These are phyloP conservation scores for Colletotrichum tanaceti DNA, from an alignment of 2,329 filamentous ascomycete genomes.

Conservation along the genomic window DNA sequence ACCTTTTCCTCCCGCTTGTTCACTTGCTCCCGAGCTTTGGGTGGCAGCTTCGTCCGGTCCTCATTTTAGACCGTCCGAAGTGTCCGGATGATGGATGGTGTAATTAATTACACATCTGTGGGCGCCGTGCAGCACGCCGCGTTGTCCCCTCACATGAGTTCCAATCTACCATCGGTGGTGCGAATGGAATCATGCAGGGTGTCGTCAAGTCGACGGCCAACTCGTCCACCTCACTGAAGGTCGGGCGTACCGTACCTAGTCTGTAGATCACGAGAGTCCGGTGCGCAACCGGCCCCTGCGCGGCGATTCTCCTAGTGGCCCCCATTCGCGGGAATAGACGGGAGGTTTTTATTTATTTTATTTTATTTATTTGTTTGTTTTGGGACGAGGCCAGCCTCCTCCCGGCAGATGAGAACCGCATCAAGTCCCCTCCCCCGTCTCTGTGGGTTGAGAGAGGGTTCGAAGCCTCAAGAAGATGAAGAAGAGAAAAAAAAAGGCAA, in stretches of 20 bases:
- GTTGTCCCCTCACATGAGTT: background rate
- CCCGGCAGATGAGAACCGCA: slow-evolving; percentile 11
- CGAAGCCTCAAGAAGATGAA: background rate
- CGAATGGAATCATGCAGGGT: background rate
- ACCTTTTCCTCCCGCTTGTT: background rate
- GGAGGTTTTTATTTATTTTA: too few relatives aligned
- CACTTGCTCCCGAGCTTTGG: background rate
- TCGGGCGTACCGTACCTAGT: too few relatives aligned
- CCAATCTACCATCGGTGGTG: background rate
- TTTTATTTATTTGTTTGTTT: too few relatives aligned
- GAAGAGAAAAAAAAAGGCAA: too few relatives aligned
- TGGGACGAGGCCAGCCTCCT: slow-evolving; percentile 18
- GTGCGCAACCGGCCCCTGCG: slow-evolving; percentile 25
- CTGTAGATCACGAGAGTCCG: slow-evolving; percentile 4
- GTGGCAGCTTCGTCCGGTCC: slow-evolving; percentile 28
- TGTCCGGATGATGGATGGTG: slow-evolving; percentile 33
- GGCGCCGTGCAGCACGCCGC: slow-evolving; percentile 21
- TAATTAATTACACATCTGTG: slow-evolving; percentile 31
- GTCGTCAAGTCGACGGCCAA: slow-evolving; percentile 9
- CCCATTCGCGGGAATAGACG: slow-evolving; percentile 35
- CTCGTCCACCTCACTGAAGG: slow-evolving; percentile 6
- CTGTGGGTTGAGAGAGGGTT: background rate
- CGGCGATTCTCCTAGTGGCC: background rate
- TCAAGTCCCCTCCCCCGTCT: background rate
- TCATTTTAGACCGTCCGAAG: slow-evolving; percentile 21